These are phyloP conservation scores for Nemania sp. DNA, from an alignment of 2,329 filamentous ascomycete species.

Conservation along the genomic window DNA sequence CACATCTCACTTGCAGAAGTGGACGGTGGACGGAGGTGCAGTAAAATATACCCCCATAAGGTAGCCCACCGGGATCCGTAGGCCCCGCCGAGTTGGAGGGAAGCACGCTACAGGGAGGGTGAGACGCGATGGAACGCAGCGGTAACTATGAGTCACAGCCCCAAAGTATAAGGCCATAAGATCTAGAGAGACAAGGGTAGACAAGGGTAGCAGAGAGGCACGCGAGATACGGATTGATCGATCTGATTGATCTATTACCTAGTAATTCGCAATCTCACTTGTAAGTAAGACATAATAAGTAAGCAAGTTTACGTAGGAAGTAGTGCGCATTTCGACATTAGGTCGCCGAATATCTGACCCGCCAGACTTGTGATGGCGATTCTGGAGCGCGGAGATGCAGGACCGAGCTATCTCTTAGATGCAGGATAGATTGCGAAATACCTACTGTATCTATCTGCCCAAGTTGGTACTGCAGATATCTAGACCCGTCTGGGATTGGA, in stretches of 20 bases:
- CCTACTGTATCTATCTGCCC: no score
- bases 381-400: slow-evolving; percentile 20
- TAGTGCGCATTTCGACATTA: neutral
- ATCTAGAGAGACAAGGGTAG: neutral
- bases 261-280: slow-evolving; percentile 17
- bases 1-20: slow-evolving; percentile 18
- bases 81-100: slow-evolving; percentile 8
- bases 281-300: neutral
- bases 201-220: slow-evolving; percentile 14
- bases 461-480: no score
- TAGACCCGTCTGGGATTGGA: neutral
- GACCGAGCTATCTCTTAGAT: slow-evolving; percentile 31
- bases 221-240: slow-evolving; percentile 34
- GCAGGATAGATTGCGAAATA: slow-evolving; percentile 13
- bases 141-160: slow-evolving; percentile 45
- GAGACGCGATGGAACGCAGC: slow-evolving; percentile 37
- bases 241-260: slow-evolving; percentile 39
- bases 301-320: no score
- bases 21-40: neutral
- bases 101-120: slow-evolving; percentile 28
- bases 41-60: neutral
- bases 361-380: neutral
- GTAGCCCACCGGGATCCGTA: no score
- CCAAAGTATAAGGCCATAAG: slow-evolving; percentile 17
- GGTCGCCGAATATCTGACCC: no score